Conservation (phyloP, 257 asterid genomes). For the Verbascum thapsus region DNA sequence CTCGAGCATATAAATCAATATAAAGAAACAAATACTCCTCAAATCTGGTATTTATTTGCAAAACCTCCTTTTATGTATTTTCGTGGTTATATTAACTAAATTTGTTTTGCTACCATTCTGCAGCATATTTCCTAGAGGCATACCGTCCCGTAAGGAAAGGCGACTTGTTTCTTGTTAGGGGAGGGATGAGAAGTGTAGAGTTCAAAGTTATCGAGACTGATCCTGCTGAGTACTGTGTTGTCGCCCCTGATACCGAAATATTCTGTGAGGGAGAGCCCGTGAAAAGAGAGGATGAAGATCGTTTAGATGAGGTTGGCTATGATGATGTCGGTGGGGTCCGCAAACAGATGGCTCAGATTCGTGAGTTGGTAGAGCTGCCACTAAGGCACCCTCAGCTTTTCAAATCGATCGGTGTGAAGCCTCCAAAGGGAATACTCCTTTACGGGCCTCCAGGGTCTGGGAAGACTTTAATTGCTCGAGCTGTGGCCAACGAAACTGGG, state of each 20-base stretch:
- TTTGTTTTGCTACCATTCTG: too few relatives aligned
- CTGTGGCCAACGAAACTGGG: conserved; percentile 65
- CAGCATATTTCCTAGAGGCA: conserved; percentile 63
- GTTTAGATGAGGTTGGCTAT: conserved; percentile 58
- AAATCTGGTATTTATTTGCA: too few relatives aligned
- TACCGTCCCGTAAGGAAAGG: conserved; percentile 61
- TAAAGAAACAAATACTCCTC: too few relatives aligned
- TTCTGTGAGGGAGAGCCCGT: conserved; percentile 60
- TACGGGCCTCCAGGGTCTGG: conserved; percentile 66
- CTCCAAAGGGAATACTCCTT: conserved; percentile 60
- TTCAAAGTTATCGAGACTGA: conserved; percentile 59
- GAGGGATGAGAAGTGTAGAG: conserved; percentile 68
- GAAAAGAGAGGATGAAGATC: conserved; percentile 58
- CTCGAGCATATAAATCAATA: too few relatives aligned
- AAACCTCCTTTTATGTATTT: too few relatives aligned
- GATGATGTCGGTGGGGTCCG: conserved; percentile 71
- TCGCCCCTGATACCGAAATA: conserved; percentile 60
- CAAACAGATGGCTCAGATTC: conserved; percentile 66
- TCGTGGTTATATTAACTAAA: too few relatives aligned
- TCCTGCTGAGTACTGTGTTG: conserved; percentile 60
- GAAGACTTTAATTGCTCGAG: conserved; percentile 57
- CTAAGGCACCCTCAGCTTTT: conserved; percentile 67
- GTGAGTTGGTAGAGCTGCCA: conserved; percentile 60
- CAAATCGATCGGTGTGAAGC: conserved; percentile 60
- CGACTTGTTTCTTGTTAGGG: conserved; percentile 54